Conservation (phyloP, 2,329 filamentous ascomycete genomes). For the Ophiocordyceps unilateralis region DNA sequence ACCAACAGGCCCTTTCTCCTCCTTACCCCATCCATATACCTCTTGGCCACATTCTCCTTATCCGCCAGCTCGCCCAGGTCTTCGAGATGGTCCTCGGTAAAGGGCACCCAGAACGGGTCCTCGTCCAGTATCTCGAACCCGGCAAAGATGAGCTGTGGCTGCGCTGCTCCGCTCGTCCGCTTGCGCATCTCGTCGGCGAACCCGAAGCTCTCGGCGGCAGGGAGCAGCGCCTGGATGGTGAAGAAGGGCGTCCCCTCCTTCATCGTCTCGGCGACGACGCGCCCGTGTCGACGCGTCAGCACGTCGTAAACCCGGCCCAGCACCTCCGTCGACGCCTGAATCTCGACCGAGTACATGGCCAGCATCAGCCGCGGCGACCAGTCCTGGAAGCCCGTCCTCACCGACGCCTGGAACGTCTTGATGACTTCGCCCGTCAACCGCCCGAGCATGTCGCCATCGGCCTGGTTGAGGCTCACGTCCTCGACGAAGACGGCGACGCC, state of each 20-base stretch:
- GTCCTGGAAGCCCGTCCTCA: constrained; percentile 75
- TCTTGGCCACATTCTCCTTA: constrained; percentile 86
- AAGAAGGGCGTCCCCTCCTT: constrained; percentile 95
- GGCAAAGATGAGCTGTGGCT: constrained; percentile 82
- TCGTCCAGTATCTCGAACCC: constrained; percentile 88
- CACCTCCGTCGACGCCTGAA: constrained; percentile 90
- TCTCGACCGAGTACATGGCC: constrained; percentile 96
- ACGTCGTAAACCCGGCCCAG: constrained; percentile 91
- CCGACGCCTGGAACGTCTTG: constrained; percentile 69
- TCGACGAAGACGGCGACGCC: constrained; percentile 86
- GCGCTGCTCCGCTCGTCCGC: constrained; percentile 74
- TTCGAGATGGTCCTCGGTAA: constrained; percentile 90
- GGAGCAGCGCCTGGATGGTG: constrained; percentile 74
- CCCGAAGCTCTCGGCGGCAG: constrained; percentile 88
- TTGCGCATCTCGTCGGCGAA: constrained; percentile 96
- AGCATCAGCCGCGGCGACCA: constrained; percentile 92
- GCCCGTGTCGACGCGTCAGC: constrained; percentile 83
- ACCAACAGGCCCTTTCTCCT: constrained; percentile 77
- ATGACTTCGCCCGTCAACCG: constrained; percentile 87
- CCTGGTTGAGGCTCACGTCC: constrained; percentile 46
- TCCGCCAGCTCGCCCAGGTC: constrained; percentile 90
- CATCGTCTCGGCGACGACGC: constrained; percentile 77
- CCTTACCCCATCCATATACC: constrained; percentile 84
- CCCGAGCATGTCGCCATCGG: constrained; percentile 47
- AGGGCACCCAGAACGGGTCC: constrained; percentile 95